Evolutionary conservation across 2,329 filamentous ascomycete genomes (phyloP).

Genomic region (Pyricularia sp.): DNA sequence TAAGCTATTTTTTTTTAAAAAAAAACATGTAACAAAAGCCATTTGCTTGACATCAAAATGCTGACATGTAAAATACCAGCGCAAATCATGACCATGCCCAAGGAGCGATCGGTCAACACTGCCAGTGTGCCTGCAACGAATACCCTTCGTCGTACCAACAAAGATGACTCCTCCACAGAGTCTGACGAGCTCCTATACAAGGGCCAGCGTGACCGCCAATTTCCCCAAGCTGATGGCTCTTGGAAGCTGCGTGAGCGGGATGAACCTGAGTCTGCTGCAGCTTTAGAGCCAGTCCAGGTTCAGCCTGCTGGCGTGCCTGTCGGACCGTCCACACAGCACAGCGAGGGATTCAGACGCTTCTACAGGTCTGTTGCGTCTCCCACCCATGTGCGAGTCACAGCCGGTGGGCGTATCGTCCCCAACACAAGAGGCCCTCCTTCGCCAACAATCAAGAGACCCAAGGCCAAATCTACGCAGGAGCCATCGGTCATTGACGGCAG

Average conservation of each 20-base stretch:
- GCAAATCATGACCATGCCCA: not conserved
- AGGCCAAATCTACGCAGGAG: conserved; percentile 21
- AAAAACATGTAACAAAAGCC: too few relatives aligned
- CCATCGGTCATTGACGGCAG: conserved; percentile 10
- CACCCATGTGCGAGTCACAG: conserved; percentile 53
- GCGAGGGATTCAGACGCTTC: conserved; percentile 54
- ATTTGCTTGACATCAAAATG: not conserved
- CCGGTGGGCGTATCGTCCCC: conserved; percentile 53
- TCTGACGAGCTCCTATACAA: conserved; percentile 19
- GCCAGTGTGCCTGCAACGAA: not conserved
- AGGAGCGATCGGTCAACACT: not conserved
- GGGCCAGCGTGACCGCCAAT: conserved; percentile 16
- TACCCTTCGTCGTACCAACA: conserved; percentile 8
- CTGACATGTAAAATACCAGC: not conserved
- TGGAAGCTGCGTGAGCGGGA: conserved; percentile 33
- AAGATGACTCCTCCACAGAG: conserved; percentile 20
- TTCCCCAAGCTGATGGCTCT: conserved; percentile 13
- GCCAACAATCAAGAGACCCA: conserved; percentile 36
- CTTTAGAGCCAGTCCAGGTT: conserved; percentile 7
- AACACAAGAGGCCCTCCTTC: conserved; percentile 44
- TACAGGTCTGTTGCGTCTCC: conserved; percentile 57
- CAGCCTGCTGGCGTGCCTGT: conserved; percentile 41
- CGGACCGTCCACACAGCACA: conserved; percentile 39
- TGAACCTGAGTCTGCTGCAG: conserved; percentile 26
- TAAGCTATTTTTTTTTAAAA: not conserved